Conservation (phyloP, 1,139 yeast genomes). For the Debaryomycetaceae sp. region DNA sequence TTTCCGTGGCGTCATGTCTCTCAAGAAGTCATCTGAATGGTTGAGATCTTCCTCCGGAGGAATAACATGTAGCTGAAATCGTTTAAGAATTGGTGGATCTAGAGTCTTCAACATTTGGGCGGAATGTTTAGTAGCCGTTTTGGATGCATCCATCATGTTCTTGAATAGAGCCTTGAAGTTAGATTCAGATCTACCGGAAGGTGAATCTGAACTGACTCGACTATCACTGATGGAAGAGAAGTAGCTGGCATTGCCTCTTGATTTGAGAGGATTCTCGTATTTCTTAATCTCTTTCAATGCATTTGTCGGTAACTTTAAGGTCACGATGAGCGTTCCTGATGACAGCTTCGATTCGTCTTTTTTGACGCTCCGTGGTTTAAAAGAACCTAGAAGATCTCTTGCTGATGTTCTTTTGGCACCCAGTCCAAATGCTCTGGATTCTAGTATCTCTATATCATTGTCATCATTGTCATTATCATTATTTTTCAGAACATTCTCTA, state of each 20-base stretch:
- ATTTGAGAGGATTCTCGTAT: slow-evolving; percentile 29
- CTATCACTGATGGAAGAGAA: background rate
- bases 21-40: background rate
- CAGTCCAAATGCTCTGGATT: slow-evolving; percentile 14
- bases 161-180: slow-evolving; percentile 13
- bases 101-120: slow-evolving; percentile 21
- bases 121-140: slow-evolving; percentile 17
- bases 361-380: slow-evolving; percentile 5
- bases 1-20: background rate
- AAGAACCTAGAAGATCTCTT: slow-evolving; percentile 14
- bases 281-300: slow-evolving; percentile 24
- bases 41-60: slow-evolving; percentile 4
- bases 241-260: slow-evolving; percentile 18
- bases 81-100: slow-evolving; percentile 16
- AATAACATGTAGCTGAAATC: slow-evolving; percentile 18
- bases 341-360: background rate
- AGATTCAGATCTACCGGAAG: background rate
- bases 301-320: slow-evolving; percentile 23
- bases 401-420: slow-evolving; percentile 23
- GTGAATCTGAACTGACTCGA: background rate
- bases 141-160: slow-evolving; percentile 24
- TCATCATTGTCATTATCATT: background rate
- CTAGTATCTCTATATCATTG: slow-evolving; percentile 9
- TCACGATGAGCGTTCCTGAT: slow-evolving; percentile 13
- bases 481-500: background rate